phyloP scores from a whole-genome alignment of 345 rosid species.

The Salix dunnii region DNA sequence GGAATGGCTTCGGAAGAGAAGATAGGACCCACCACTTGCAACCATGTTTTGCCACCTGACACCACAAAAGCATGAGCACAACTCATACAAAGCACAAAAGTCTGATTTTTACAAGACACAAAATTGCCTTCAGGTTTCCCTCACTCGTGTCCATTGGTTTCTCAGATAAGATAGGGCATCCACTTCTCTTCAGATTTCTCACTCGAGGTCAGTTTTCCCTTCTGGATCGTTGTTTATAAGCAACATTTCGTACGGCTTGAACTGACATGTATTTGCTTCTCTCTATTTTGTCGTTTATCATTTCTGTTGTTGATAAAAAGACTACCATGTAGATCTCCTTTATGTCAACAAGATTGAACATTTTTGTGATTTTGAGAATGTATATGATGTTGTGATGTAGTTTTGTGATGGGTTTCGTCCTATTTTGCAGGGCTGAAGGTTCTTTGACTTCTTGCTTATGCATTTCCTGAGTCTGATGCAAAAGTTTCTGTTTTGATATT shows the following conservation, averaged over 20 bases:
- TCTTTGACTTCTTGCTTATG: background rate
- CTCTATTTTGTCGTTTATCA: background rate
- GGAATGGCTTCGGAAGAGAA: background rate
- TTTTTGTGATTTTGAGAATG: background rate
- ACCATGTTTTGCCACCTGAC: background rate
- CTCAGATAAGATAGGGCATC: background rate
- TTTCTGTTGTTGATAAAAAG: background rate
- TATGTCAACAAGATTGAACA: background rate
- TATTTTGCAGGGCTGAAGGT: slow-evolving; percentile 5
- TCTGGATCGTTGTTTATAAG: background rate
- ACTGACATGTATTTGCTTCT: background rate
- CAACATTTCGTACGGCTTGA: background rate
- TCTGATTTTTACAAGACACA: background rate
- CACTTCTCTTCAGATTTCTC: background rate
- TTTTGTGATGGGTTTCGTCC: background rate
- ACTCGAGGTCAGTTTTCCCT: slow-evolving; percentile 1
- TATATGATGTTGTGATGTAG: background rate
- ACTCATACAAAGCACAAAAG: background rate
- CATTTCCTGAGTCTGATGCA: background rate
- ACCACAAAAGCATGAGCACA: background rate
- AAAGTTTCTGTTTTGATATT: background rate
- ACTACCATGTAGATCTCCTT: background rate
- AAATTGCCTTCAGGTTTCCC: background rate
- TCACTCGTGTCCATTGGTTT: background rate
- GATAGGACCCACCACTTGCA: background rate